Evolutionary conservation across 345 rosid genomes (phyloP), one percentile per base, ranked within the genome.

Genomic region (Eucalyptus brandiana): DNA sequence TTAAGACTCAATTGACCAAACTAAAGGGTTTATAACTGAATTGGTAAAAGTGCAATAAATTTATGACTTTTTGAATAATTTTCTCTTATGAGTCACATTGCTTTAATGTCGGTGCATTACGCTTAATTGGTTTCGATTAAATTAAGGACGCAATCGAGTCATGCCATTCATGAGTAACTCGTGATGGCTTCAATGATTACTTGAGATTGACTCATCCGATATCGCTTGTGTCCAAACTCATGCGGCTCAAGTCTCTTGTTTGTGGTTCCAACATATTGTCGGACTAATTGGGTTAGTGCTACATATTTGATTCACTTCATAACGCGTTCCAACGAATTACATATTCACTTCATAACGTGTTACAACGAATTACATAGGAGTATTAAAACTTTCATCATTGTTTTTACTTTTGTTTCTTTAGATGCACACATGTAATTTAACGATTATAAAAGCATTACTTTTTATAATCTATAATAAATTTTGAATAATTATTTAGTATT

Each of bases 1-100:
- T 51, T 51, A 51, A 51, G 2, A 18, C 1, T 51, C 23, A 51
- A 51, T 51, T 18, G 23, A 0, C 9, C 0, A 51, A 51, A 51
- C 0, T 7, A 51, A 51, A 18, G 1, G 0, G 9, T 51, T 51
- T 51, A 6, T 51, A 0, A 51, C 4, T 18, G 2, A 51, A 51
- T 18, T 18, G 0, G 9, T 51, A 0, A 53, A 53, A 53, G 0
- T 53, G 2, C 0, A 53, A 53, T 53, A 53, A 4, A 0, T 53
- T 53, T 53, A 53, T 0, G 24, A 53, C 1, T 53, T 7, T 53
- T 7, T 19, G 9, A 0, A 53, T 0, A 53, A 19, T 53, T 53
- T 53, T 53, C 0, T 53, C 9, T 53, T 18, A 19, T 53, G 56
- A 7, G 56, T 53, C 28, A 0, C 1, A 54, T 54, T 54, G 5